Percentiles rank a stretch among this genome's conserved stretches.
These are phyloP conservation scores for Salix exigua DNA, from an alignment of 345 rosid species.

Conservation along the genomic window DNA sequence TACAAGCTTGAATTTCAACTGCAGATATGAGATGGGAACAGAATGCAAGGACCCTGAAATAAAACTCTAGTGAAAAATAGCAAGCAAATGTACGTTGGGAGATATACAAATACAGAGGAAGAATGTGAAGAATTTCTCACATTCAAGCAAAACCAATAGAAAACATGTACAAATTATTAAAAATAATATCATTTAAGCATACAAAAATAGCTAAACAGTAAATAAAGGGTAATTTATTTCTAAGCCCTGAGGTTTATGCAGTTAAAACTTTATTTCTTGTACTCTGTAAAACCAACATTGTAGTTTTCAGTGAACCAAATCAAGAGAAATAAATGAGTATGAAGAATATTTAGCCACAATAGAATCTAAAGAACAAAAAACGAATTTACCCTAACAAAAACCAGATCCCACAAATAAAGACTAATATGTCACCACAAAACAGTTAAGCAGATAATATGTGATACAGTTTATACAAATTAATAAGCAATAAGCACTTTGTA, in stretches of 20 bases:
- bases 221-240: neutral
- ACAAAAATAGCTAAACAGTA: neutral
- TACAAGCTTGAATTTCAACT: neutral
- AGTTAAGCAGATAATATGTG: neutral
- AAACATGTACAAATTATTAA: neutral
- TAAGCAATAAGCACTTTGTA: neutral
- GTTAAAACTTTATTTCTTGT: neutral
- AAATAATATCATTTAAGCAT: neutral
- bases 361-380: neutral
- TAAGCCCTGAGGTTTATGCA: neutral
- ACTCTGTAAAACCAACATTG: neutral
- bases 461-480: neutral
- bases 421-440: neutral
- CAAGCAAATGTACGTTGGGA: neutral
- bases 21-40: neutral
- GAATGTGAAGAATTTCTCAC: neutral
- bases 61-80: neutral
- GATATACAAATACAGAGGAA: neutral
- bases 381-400: neutral
- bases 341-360: neutral
- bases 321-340: neutral
- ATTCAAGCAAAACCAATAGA: neutral
- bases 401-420: no score
- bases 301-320: neutral
- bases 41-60: neutral